Percentiles rank a stretch among this genome's conserved stretches.
Conservation (phyloP, 2,329 filamentous ascomycete genomes). For the Rutstroemia sp. region DNA sequence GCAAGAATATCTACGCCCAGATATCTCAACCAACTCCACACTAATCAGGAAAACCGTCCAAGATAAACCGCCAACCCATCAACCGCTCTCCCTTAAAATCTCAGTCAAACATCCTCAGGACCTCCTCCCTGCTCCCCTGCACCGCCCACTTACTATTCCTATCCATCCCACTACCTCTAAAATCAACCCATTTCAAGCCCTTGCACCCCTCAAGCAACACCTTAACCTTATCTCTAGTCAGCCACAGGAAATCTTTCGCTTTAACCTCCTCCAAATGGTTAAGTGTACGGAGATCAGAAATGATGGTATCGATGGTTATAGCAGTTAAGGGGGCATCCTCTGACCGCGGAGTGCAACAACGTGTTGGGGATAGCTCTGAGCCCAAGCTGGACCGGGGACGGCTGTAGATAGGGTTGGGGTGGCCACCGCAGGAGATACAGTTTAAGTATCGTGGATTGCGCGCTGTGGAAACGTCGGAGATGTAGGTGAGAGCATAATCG, state of each 20-base stretch:
- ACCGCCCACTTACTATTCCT: constrained; percentile 15
- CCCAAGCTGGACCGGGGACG: too few species aligned
- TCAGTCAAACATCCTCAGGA: neutral
- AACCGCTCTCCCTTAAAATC: neutral
- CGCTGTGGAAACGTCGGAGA: constrained; percentile 8
- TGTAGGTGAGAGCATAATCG: constrained; percentile 9
- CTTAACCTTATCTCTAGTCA: constrained; percentile 8
- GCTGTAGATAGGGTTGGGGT: too few species aligned
- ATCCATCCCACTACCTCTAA: constrained; percentile 16
- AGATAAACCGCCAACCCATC: neutral
- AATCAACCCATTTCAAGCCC: constrained; percentile 14
- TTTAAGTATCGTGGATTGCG: neutral
- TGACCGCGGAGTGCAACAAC: constrained; percentile 7
- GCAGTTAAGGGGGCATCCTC: constrained; percentile 8
- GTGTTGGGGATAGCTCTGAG: neutral
- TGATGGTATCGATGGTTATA: constrained; percentile 15
- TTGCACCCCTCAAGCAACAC: constrained; percentile 2
- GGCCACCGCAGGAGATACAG: constrained; percentile 9
- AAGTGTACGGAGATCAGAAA: constrained; percentile 10
- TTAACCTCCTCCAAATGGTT: constrained; percentile 13
- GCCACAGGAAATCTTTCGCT: constrained; percentile 11
- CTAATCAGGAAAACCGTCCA: neutral
- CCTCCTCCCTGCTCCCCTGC: constrained; percentile 12
- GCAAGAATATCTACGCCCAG: too few species aligned
- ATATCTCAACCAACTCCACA: too few species aligned